A percentile compares a stretch with the other conserved stretches of the same genome.
Conservation (phyloP, 1,284 basidiomycete species). For the Pseudozyma thailandica region DNA sequence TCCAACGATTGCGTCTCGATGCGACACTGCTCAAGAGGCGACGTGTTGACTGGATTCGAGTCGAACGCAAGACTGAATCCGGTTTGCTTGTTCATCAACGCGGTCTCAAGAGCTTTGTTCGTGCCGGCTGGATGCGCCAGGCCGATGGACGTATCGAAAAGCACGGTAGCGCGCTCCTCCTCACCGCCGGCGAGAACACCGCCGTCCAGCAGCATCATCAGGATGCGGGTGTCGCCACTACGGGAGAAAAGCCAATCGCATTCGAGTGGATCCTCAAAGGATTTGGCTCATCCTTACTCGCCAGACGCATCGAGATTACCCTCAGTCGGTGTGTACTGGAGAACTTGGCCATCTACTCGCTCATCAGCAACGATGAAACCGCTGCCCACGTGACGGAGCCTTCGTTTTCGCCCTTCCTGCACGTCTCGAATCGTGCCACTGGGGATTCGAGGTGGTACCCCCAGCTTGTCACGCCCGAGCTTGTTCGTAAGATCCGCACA, state of each 20-base stretch:
- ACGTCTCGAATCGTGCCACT: conserved; percentile 46
- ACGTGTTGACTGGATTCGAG: conserved; percentile 45
- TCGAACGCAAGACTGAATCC: conserved; percentile 41
- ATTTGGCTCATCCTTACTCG: conserved; percentile 51
- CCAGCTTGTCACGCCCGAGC: conserved; percentile 14
- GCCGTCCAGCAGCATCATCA: conserved; percentile 19
- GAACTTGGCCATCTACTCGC: conserved; percentile 23
- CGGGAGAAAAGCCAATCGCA: conserved; percentile 14
- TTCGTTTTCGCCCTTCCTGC: conserved; percentile 55
- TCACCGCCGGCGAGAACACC: conserved; percentile 9
- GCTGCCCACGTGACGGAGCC: conserved; percentile 15
- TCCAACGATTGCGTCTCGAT: conserved; percentile 48
- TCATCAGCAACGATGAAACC: conserved; percentile 17
- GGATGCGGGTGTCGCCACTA: conserved; percentile 10
- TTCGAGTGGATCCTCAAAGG: conserved; percentile 44
- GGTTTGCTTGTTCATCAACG: conserved; percentile 29
- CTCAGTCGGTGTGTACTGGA: conserved; percentile 40
- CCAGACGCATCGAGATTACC: conserved; percentile 40
- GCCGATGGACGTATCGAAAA: conserved; percentile 16
- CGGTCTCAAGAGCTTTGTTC: conserved; percentile 43
- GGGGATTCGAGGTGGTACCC: conserved; percentile 60
- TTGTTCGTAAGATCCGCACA: conserved; percentile 20
- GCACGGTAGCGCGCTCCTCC: conserved; percentile 16
- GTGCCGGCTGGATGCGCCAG: conserved; percentile 44
- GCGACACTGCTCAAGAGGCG: conserved; percentile 30